A percentile compares a stretch with the other conserved stretches of the same genome.
Evolutionary conservation across 192 early-diverging fungal genomes (phyloP).

Genomic region (Dissophora ornata): DNA sequence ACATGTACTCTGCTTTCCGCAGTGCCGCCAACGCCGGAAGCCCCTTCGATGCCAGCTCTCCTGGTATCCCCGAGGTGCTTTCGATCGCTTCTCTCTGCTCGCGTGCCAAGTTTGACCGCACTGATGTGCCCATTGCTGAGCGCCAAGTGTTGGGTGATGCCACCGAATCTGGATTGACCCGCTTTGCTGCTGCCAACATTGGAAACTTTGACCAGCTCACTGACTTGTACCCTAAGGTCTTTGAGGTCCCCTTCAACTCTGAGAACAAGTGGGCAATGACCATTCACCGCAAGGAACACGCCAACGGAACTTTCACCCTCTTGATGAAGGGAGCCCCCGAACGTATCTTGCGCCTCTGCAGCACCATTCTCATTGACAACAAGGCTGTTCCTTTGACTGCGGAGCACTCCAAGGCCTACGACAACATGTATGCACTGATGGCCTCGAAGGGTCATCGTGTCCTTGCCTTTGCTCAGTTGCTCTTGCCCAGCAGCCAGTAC

Average conservation of each 20-base stretch:
- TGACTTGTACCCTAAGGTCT: conserved; percentile 83
- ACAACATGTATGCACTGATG: conserved; percentile 89
- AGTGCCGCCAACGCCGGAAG: conserved; percentile 53
- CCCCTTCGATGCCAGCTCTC: conserved; percentile 59
- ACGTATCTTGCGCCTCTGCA: conserved; percentile 86
- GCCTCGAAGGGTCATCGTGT: conserved; percentile 94
- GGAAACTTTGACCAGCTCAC: conserved; percentile 78
- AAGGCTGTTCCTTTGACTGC: conserved; percentile 73
- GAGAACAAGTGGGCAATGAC: conserved; percentile 96
- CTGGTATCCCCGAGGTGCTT: conserved; percentile 82
- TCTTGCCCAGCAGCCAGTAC: conserved; percentile 74
- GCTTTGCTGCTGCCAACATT: conserved; percentile 81
- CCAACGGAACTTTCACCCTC: conserved; percentile 75
- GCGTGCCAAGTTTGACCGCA: conserved; percentile 91
- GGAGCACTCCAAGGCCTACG: conserved; percentile 72
- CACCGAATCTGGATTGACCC: conserved; percentile 91
- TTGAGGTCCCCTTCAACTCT: conserved; percentile 97
- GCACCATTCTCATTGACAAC: conserved; percentile 71
- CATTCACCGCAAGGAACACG: conserved; percentile 83
- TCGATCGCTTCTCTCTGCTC: conserved; percentile 86
- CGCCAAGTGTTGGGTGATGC: conserved; percentile 92
- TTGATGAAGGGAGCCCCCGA: conserved; percentile 98
- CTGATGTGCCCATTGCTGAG: conserved; percentile 84
- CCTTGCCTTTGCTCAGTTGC: conserved; percentile 89
- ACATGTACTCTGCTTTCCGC: conserved; percentile 71